These are phyloP conservation scores for Verticillium nubilum DNA, from an alignment of 2,329 filamentous ascomycete species.

Conservation along the genomic window DNA sequence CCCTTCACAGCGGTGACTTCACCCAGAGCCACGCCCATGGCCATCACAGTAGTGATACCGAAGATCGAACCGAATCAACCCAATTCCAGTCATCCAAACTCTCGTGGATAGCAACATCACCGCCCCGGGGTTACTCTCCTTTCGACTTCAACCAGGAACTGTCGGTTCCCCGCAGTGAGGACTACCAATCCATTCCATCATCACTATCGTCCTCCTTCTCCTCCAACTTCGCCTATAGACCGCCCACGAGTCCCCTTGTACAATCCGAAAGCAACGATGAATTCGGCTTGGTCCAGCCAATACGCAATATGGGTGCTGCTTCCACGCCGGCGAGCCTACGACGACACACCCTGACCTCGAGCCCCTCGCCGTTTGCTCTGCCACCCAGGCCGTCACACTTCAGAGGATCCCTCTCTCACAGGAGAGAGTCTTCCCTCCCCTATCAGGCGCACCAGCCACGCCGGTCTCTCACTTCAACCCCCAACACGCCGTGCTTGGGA, in stretches of 20 bases:
- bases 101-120: constrained; percentile 51
- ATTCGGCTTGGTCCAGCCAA: constrained; percentile 53
- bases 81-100: constrained; percentile 13
- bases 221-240: constrained; percentile 76
- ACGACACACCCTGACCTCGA: constrained; percentile 67
- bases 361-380: constrained; percentile 36
- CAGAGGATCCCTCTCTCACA: constrained; percentile 26
- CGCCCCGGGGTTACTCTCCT: constrained; percentile 44
- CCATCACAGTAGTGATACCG: background rate
- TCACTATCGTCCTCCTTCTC: constrained; percentile 68
- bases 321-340: constrained; percentile 35
- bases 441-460: constrained; percentile 77
- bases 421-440: constrained; percentile 56
- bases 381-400: constrained; percentile 22
- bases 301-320: constrained; percentile 45
- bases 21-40: constrained; percentile 31
- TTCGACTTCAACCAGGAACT: constrained; percentile 34
- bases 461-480: constrained; percentile 63
- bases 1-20: constrained; percentile 63
- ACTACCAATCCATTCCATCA: constrained; percentile 43
- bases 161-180: constrained; percentile 23
- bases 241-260: constrained; percentile 87
- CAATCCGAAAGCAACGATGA: constrained; percentile 84
- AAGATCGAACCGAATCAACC: background rate
- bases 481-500: constrained; percentile 30